Conservation (phyloP, 2,329 filamentous ascomycete genomes). For the Aspergillus pseudoglaucus region DNA sequence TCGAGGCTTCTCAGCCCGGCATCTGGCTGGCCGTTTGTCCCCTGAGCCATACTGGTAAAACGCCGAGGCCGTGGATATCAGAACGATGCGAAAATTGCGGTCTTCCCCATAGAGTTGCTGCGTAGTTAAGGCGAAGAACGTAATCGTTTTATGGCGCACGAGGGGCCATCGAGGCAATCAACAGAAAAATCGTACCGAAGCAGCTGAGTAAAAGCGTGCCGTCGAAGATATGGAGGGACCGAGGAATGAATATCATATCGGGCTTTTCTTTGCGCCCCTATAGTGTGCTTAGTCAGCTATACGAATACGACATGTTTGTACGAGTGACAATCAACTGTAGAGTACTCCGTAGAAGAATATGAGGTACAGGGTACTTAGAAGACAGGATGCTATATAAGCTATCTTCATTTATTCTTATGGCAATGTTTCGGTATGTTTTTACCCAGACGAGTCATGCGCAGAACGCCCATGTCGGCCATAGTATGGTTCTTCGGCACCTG, state of each 20-base stretch:
- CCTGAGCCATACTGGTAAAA: conserved; percentile 29
- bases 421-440: too few relatives aligned
- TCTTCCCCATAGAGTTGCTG: conserved; percentile 17
- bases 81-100: conserved; percentile 10
- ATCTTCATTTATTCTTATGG: too few relatives aligned
- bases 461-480: too few relatives aligned
- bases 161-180: background rate
- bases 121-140: background rate
- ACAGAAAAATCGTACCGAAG: background rate
- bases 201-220: background rate
- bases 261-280: background rate
- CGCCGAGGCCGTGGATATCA: conserved; percentile 13
- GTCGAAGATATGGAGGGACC: too few relatives aligned
- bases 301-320: too few relatives aligned
- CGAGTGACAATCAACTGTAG: background rate
- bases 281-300: background rate
- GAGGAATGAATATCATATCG: background rate
- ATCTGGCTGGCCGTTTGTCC: conserved; percentile 33
- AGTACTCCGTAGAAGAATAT: background rate
- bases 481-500: too few relatives aligned
- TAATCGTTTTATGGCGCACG: background rate
- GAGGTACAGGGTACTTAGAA: background rate
- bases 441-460: too few relatives aligned
- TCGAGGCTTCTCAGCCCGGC: conserved; percentile 75
- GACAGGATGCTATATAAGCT: too few relatives aligned